phyloP scores from a whole-genome alignment of 1,284 basidiomycete species.

The Taiwanofungus camphoratus region DNA sequence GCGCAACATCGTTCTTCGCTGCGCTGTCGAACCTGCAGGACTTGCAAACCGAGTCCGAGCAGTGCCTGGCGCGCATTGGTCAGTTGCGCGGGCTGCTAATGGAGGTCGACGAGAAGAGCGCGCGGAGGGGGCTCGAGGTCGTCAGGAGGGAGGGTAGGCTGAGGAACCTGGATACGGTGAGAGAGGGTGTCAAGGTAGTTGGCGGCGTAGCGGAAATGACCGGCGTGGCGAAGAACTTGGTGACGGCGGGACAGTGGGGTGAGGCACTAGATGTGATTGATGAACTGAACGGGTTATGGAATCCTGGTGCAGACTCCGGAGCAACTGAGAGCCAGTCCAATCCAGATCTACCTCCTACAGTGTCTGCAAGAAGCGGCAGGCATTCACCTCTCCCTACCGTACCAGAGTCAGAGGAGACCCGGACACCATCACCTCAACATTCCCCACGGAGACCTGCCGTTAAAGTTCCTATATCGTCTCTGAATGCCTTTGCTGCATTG shows the following conservation, averaged over 20 bases:
- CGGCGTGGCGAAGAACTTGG: constrained; percentile 63
- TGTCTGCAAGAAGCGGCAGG: constrained; percentile 13
- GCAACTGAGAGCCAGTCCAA: neutral
- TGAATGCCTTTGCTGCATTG: constrained; percentile 66
- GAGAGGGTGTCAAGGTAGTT: constrained; percentile 61
- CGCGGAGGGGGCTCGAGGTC: constrained; percentile 72
- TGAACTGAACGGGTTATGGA: constrained; percentile 68
- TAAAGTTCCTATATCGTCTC: constrained; percentile 49
- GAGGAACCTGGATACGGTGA: constrained; percentile 53
- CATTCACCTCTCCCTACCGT: constrained; percentile 25
- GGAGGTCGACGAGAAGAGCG: constrained; percentile 74
- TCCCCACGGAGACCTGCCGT: constrained; percentile 13
- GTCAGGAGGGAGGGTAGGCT: constrained; percentile 63
- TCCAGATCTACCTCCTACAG: constrained; percentile 8
- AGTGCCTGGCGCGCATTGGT: constrained; percentile 75
- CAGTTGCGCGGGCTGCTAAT: constrained; percentile 68
- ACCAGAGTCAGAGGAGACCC: no score
- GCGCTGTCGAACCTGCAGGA: constrained; percentile 93
- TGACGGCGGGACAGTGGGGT: constrained; percentile 79
- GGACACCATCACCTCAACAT: constrained; percentile 19
- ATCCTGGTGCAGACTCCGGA: constrained; percentile 19
- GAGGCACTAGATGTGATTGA: constrained; percentile 77
- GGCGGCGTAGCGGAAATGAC: constrained; percentile 73
- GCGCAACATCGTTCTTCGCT: constrained; percentile 93
- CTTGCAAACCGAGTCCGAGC: constrained; percentile 82